Evolutionary conservation across 495 filamentous ascomycete species (phyloP).

Genomic region (Eremomyces bilateralis): DNA sequence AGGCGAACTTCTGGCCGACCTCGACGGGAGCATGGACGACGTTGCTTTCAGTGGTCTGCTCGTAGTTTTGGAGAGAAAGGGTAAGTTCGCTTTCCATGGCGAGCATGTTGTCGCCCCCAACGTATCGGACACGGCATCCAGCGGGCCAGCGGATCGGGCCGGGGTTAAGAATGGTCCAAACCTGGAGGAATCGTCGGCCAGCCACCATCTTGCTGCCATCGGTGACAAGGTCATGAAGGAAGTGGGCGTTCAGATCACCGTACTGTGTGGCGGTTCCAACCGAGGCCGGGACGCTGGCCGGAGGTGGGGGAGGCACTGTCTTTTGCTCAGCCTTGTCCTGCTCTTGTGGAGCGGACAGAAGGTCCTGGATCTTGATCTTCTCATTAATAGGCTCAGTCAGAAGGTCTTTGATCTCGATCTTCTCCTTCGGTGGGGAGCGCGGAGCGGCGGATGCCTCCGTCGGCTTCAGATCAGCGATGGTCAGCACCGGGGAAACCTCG

Average conservation of each 20-base stretch:
- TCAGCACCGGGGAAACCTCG: slow-evolving; percentile 41
- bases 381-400: slow-evolving; percentile 12
- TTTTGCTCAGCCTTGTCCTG: neutral
- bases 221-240: slow-evolving; percentile 50
- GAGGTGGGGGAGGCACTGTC: slow-evolving; percentile 1
- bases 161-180: slow-evolving; percentile 77
- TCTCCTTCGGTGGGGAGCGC: slow-evolving; percentile 16
- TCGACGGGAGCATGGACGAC: slow-evolving; percentile 43
- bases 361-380: slow-evolving; percentile 15
- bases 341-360: slow-evolving; percentile 5
- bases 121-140: slow-evolving; percentile 75
- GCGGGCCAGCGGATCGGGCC: slow-evolving; percentile 63
- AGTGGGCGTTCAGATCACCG: slow-evolving; percentile 43
- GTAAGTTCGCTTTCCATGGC: slow-evolving; percentile 60
- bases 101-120: slow-evolving; percentile 90
- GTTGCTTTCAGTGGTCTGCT: slow-evolving; percentile 59
- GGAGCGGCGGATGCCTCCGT: slow-evolving; percentile 19
- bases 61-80: slow-evolving; percentile 46
- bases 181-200: slow-evolving; percentile 59
- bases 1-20: slow-evolving; percentile 51
- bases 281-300: neutral
- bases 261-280: neutral
- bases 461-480: slow-evolving; percentile 49
- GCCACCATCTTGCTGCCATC: slow-evolving; percentile 56
- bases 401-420: slow-evolving; percentile 21